Percentiles rank a stretch among this genome's conserved stretches.
Conservation (phyloP, 1,284 basidiomycete genomes). For the Heterobasidion parviporum region DNA sequence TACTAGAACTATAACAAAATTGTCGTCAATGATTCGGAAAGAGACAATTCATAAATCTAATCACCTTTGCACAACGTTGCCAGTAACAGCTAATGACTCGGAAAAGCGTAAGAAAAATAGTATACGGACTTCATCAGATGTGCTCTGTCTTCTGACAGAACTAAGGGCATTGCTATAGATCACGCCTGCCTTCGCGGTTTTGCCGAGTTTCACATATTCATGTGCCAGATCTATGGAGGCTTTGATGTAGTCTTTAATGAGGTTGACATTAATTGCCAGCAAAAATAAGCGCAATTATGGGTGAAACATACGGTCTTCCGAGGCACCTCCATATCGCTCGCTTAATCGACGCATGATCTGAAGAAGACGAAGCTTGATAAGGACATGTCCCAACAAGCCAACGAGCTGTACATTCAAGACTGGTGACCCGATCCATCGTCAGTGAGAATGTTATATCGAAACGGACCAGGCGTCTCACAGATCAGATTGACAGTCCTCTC, state of each 20-base stretch:
- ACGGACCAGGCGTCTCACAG: not conserved
- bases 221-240: constrained; percentile 66
- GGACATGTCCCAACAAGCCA: constrained; percentile 47
- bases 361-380: constrained; percentile 34
- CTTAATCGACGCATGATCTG: constrained; percentile 19
- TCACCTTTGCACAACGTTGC: constrained; percentile 55
- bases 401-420: constrained; percentile 60
- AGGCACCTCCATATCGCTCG: constrained; percentile 14
- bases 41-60: no score
- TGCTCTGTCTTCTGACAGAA: constrained; percentile 30
- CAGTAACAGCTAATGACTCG: constrained; percentile 53
- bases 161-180: constrained; percentile 55
- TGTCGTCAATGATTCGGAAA: not conserved
- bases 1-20: constrained; percentile 6
- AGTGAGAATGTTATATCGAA: no score
- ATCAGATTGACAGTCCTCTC: constrained; percentile 40
- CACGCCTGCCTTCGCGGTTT: constrained; percentile 51
- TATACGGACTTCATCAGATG: constrained; percentile 41
- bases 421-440: constrained; percentile 16
- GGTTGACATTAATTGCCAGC: not conserved
- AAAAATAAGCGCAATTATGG: not conserved
- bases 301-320: not conserved
- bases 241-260: constrained; percentile 47
- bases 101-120: constrained; percentile 60
- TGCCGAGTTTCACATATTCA: constrained; percentile 75